Base-by-base conservation (phyloP, 306 rosid species). In the Hippophae rhamnoides region DNA sequence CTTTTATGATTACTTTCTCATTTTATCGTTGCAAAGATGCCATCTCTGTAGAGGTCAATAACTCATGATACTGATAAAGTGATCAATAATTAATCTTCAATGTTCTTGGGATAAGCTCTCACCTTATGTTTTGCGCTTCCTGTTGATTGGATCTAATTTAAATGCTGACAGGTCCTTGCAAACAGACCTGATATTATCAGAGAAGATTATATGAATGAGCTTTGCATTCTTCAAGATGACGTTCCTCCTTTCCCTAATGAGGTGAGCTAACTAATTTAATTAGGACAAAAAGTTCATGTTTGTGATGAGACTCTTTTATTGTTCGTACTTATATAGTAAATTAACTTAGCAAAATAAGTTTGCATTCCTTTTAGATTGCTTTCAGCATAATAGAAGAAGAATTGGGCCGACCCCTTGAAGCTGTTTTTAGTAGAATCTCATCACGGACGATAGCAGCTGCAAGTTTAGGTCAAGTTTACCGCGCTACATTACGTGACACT, bases 161-260 rank as follows among this genome's bases (percentile, higher is more conserved):
- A 66, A 53, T 68, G 64, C 64, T 76, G 73, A 66, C 78, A 92
- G 98, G 98, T 92, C 68, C 96, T 92, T 76, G 99, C 99, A 49
- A 92, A 80, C 80, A 81, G 99, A 78, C 99, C 99, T 6, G 99
- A 92, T 68, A 92, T 92, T 64, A 88, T 92, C 18, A 84, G 99
- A 80, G 99, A 92, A 85, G 99, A 92, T 80, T 92, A 92, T 74
- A 88, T 92, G 99, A 92, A 86, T 73, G 99, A 92, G 63, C 96
- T 92, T 46, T 92, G 99, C 84, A 88, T 92, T 74, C 99, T 92
- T 75, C 99, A 92, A 77, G 96, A 92, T 63, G 99, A 92, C 11
- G 99, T 92, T 77, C 99, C 99, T 57, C 47, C 99, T 60, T 92
- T 92, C 77, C 96, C 99, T 56, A 88, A 86, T 74, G 79, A 88